Conservation (phyloP, 1,284 basidiomycete genomes). For the Pseudozyma thailandica region DNA sequence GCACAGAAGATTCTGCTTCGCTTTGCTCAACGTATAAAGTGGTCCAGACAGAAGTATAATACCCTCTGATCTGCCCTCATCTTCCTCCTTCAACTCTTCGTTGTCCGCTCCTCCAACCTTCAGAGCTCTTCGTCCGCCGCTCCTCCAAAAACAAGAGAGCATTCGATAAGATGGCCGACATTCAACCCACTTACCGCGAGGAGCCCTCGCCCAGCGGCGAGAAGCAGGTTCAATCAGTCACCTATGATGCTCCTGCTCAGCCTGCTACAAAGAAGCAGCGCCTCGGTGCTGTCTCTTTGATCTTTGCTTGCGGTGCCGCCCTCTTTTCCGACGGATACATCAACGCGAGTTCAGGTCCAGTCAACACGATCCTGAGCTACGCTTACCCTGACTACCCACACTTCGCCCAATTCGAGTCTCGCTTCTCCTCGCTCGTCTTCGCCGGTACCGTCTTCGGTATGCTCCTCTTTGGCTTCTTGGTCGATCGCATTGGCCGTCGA, state of each 20-base stretch:
- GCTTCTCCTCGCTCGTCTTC: slow-evolving; percentile 62
- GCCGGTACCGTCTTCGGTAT: slow-evolving; percentile 76
- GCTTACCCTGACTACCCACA: slow-evolving; percentile 37
- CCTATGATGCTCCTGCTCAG: slow-evolving; percentile 11
- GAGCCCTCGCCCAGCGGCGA: slow-evolving; percentile 22
- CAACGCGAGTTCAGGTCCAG: slow-evolving; percentile 53
- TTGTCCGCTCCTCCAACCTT: background rate
- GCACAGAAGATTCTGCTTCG: background rate
- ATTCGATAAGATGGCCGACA: slow-evolving; percentile 19
- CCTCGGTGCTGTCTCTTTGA: slow-evolving; percentile 38
- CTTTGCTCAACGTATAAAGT: slow-evolving; percentile 3
- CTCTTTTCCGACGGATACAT: slow-evolving; percentile 66
- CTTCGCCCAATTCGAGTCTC: slow-evolving; percentile 39
- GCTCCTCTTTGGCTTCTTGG: slow-evolving; percentile 70
- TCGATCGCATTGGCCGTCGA: slow-evolving; percentile 87
- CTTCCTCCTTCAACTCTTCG: background rate
- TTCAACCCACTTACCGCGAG: slow-evolving; percentile 7
- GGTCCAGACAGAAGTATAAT: too few species aligned
- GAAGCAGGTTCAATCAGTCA: slow-evolving; percentile 4
- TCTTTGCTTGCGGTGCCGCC: slow-evolving; percentile 64
- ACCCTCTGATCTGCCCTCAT: background rate
- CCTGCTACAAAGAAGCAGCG: slow-evolving; percentile 28
- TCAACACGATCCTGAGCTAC: slow-evolving; percentile 52
- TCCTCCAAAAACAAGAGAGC: background rate
- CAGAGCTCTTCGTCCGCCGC: background rate